Conservation (phyloP, 345 rosid species). For the Murraya koenigii region DNA sequence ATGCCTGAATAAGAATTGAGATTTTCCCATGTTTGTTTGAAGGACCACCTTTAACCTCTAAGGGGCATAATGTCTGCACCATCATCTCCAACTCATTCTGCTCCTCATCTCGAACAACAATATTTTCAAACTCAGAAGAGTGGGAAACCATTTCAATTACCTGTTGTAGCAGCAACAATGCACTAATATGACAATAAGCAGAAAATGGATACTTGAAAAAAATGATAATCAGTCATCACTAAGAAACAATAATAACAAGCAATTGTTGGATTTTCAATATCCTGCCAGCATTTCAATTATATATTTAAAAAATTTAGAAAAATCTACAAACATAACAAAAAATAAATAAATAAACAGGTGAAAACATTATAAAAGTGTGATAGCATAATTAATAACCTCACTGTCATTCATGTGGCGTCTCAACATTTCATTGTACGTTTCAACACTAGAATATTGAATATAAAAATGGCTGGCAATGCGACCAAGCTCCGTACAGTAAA, state of each 20-base stretch:
- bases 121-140: conserved; percentile 95
- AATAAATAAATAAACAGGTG: conserved; percentile 18
- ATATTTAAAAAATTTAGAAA: neutral
- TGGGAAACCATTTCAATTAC: conserved; percentile 95
- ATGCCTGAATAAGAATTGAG: conserved; percentile 93
- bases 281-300: neutral
- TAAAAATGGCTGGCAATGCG: conserved; percentile 99
- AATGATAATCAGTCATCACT: too few species aligned
- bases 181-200: conserved; percentile 17
- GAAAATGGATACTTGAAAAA: neutral
- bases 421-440: conserved; percentile 94
- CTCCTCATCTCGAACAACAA: conserved; percentile 97
- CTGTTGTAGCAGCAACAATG: conserved; percentile 33
- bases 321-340: conserved; percentile 8
- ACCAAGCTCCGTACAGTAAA: conserved; percentile 96
- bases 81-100: conserved; percentile 88
- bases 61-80: conserved; percentile 76
- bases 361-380: conserved; percentile 1
- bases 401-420: conserved; percentile 90
- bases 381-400: conserved; percentile 56
- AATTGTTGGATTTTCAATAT: neutral
- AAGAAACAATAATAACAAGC: neutral
- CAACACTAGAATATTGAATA: conserved; percentile 95
- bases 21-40: conserved; percentile 95
- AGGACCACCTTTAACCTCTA: conserved; percentile 89